A percentile compares a stretch with the other conserved stretches of the same genome.
phyloP scores from a whole-genome alignment of 768 basidiomycete species.

The Bullera alba region DNA sequence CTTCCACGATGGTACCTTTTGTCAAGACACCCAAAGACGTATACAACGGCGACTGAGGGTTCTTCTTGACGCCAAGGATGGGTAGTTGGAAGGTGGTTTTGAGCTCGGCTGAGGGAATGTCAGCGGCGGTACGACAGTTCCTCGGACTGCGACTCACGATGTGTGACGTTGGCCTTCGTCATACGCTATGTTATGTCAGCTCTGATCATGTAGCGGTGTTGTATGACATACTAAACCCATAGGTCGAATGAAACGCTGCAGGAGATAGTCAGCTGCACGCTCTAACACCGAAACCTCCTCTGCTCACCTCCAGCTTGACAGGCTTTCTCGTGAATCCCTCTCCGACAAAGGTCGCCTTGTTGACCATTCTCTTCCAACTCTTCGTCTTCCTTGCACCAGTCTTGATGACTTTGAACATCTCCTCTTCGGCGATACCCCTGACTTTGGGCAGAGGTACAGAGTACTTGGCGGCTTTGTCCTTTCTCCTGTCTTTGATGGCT shows the following conservation, averaged over 20 bases:
- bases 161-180: slow-evolving; percentile 97
- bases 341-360: slow-evolving; percentile 97
- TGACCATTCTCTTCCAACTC: slow-evolving; percentile 98
- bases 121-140: not conserved
- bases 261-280: not conserved
- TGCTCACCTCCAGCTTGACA: slow-evolving; percentile 77
- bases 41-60: slow-evolving; percentile 79
- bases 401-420: slow-evolving; percentile 99
- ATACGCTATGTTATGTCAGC: slow-evolving; percentile 53
- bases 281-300: not conserved
- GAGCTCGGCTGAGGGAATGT: slow-evolving; percentile 64
- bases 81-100: slow-evolving; percentile 99
- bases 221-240: slow-evolving; percentile 63
- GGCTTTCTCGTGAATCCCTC: slow-evolving; percentile 97
- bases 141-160: slow-evolving; percentile 60
- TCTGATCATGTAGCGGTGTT: not conserved
- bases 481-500: slow-evolving; percentile 96
- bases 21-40: slow-evolving; percentile 72
- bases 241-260: slow-evolving; percentile 76
- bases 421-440: slow-evolving; percentile 95
- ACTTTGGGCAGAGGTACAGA: slow-evolving; percentile 95
- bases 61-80: slow-evolving; percentile 97
- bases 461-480: slow-evolving; percentile 98
- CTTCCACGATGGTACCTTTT: slow-evolving; percentile 96
- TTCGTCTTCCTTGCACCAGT: slow-evolving; percentile 94